Base-by-base conservation (phyloP, 306 rosid species). In the Trifolium fragiferum region DNA sequence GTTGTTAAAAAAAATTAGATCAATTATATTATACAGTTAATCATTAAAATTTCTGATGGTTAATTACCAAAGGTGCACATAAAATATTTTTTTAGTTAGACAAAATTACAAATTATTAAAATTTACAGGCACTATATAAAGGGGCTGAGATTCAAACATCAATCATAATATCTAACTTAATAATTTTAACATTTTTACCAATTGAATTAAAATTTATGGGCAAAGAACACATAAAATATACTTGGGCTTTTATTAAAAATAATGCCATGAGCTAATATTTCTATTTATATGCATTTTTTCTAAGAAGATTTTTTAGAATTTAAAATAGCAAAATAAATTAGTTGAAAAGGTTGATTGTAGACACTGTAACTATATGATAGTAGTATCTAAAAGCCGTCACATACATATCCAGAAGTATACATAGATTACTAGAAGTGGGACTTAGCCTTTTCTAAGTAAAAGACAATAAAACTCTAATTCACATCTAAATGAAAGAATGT, bases 381-480 rank as follows among this genome's bases (percentile, higher is more conserved):
- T 50, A 20, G 35, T 41, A 66, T 60, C 25, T 14, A 57, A 75
- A 76, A 74, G 41, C 38, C 18, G 77, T 63, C 66, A 80, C 62
- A 19, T 68, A 66, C 12, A 5, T 66, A 72, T 76, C 51, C 77
- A 38, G 10, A 64, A 44, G 32, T 35, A 65, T 18, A 62, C 57
- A 73, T 73, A 58, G 62, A 67, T 74, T 66, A 65, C 70, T 75
- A 68, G 69, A 72, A 49, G 23, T 58, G 41, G 64, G 35, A 50
- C 20, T 50, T 78, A 41, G 23, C 54, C 62, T 82, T 74, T 78
- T 82, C 70, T 10, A 19, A 54, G 70, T 75, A 63, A 65, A 63
- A 78, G 77, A 74, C 85, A 81, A 55, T 43, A 32, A 35, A 74
- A 78, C 67, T 68, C 32, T 73, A 21, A 2, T 66, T 38, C 14